phyloP scores from a whole-genome alignment of 1,284 basidiomycete genomes.

The Fereydounia khargensis region DNA sequence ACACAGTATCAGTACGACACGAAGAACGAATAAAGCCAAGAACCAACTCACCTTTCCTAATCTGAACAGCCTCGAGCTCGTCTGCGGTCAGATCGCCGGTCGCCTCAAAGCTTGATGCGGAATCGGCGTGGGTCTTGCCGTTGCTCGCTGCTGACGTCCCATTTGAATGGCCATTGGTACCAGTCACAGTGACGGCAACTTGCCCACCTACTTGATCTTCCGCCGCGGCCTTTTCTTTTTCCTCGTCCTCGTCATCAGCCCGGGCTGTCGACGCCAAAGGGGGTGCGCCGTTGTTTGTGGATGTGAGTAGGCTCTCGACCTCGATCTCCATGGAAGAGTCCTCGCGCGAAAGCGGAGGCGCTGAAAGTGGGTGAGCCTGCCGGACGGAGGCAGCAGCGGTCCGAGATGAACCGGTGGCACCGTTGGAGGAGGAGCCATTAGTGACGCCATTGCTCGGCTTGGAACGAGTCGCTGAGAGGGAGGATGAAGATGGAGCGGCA shows the following conservation, averaged over 20 bases:
- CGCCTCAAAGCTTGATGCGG: too few species aligned
- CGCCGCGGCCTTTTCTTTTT: too few species aligned
- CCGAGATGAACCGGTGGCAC: background rate
- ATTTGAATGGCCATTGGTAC: too few species aligned
- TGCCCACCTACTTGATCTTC: too few species aligned
- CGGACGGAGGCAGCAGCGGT: conserved; percentile 1
- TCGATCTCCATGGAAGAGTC: conserved; percentile 47
- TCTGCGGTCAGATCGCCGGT: conserved; percentile 22
- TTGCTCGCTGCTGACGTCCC: too few species aligned
- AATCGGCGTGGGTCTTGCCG: too few species aligned
- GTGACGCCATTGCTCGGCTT: background rate
- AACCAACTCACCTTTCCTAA: background rate
- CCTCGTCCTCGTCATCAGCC: too few species aligned
- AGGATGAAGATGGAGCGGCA: conserved; percentile 3
- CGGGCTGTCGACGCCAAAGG: too few species aligned
- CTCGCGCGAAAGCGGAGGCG: conserved; percentile 38
- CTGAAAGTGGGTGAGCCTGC: conserved; percentile 39
- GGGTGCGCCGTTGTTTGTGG: conserved; percentile 2
- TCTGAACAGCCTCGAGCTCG: conserved; percentile 14
- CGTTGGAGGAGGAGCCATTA: conserved; percentile 1
- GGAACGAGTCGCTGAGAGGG: background rate
- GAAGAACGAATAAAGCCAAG: too few species aligned
- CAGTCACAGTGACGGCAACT: too few species aligned
- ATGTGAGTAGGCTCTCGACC: conserved; percentile 36
- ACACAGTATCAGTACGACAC: too few species aligned